These are phyloP conservation scores for Dendrobium nobile DNA, from an alignment of 106 monocot species.

Conservation along the genomic window DNA sequence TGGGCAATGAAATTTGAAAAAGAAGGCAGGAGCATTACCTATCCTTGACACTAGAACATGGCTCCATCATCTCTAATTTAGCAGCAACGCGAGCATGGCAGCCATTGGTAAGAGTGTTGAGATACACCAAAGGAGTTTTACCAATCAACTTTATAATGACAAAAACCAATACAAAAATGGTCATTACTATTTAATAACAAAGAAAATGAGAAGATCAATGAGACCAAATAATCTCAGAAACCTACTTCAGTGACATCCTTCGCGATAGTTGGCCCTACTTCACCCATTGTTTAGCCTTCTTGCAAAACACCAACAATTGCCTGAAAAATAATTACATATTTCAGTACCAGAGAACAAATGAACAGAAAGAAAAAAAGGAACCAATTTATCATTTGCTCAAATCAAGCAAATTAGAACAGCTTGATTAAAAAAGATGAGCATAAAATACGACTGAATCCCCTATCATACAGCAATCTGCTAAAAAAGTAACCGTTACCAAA, in stretches of 20 bases:
- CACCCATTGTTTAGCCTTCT: slow-evolving; percentile 22
- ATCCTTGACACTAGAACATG: slow-evolving; percentile 89
- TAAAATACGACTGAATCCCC: no score
- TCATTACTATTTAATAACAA: not conserved
- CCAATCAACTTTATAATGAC: slow-evolving; percentile 57
- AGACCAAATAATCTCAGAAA: not conserved
- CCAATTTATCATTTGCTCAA: not conserved
- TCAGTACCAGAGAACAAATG: not conserved
- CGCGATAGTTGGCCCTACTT: slow-evolving; percentile 30
- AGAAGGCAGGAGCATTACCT: slow-evolving; percentile 22
- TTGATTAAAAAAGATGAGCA: no score
- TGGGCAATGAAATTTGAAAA: not conserved
- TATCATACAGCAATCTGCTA: no score
- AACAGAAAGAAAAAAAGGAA: no score
- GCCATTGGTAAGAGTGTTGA: slow-evolving; percentile 53
- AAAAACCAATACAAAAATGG: not conserved
- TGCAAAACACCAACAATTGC: not conserved
- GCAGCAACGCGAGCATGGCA: slow-evolving; percentile 74
- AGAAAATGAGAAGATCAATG: not conserved
- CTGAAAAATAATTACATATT: not conserved
- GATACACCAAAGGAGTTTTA: slow-evolving; percentile 81
- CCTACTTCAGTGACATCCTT: slow-evolving; percentile 72
- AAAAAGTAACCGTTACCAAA: no score
- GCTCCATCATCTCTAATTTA: slow-evolving; percentile 90
- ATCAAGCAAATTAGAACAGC: no score